Evolutionary conservation across 352 stramenopile species (phyloP).

Genomic region (Globisporangium solare): DNA sequence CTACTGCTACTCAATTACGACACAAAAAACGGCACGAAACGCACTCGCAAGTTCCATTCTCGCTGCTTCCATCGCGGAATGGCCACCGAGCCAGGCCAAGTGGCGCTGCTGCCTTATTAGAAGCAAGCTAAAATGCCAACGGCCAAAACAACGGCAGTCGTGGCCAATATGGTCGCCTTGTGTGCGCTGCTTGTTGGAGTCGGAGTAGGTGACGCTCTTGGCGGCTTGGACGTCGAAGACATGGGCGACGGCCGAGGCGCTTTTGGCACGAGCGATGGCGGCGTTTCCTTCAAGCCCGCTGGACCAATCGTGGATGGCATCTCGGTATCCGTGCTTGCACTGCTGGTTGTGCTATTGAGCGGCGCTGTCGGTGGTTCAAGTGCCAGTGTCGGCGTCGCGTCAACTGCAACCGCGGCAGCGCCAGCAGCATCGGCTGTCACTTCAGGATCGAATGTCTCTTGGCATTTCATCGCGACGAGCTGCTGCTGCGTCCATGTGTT

Average conservation of each 20-base stretch:
- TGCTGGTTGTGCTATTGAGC: not conserved
- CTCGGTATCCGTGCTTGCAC: not conserved
- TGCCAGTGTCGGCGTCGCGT: not conserved
- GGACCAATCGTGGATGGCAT: constrained; percentile 6
- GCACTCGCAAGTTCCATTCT: no score
- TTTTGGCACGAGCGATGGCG: constrained; percentile 6
- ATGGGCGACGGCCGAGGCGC: not conserved
- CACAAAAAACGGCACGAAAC: no score
- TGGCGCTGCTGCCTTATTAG: no score
- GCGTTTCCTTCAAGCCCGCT: constrained; percentile 7
- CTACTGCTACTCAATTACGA: no score
- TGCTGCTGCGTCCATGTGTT: constrained; percentile 22
- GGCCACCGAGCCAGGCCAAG: no score
- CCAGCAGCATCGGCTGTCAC: not conserved
- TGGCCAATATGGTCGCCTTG: no score
- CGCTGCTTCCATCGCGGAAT: no score
- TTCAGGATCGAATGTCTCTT: constrained; percentile 5
- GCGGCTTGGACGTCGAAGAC: not conserved
- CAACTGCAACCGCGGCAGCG: not conserved
- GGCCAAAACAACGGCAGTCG: no score
- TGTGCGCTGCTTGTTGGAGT: not conserved
- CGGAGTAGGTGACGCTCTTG: not conserved
- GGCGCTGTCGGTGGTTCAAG: not conserved
- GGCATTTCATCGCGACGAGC: constrained; percentile 18
- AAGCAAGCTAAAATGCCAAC: no score